phyloP scores from a whole-genome alignment of 441 rosid species.

The Pelargonium myrrhifolium region DNA sequence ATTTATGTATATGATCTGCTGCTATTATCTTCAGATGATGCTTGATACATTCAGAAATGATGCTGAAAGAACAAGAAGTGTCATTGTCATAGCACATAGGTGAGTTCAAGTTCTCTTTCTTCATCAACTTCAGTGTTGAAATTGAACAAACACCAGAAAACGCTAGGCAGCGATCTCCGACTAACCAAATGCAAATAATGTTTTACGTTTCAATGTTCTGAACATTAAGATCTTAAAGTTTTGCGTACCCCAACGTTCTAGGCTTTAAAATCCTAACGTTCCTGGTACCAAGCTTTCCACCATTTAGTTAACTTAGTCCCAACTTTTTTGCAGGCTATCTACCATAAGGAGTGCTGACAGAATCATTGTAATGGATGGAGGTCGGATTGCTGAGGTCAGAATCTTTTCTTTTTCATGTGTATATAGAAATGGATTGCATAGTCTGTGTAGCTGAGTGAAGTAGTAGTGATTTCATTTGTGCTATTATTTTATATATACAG shows the following conservation, averaged over 20 bases:
- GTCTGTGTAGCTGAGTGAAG: too few species aligned
- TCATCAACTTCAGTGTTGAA: neutral
- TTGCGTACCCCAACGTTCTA: too few species aligned
- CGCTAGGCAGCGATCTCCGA: too few species aligned
- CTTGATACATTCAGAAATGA: conserved; percentile 24
- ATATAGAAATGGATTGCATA: neutral
- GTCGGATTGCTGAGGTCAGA: conserved; percentile 30
- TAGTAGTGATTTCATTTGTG: neutral
- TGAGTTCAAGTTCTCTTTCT: conserved; percentile 1
- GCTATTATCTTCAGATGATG: conserved; percentile 16
- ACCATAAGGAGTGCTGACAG: conserved; percentile 25
- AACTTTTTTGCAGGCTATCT: conserved; percentile 23
- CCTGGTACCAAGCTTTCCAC: too few species aligned
- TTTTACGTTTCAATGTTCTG: too few species aligned
- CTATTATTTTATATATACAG: conserved; percentile 13
- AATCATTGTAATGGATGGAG: conserved; percentile 31
- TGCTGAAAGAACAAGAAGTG: conserved; percentile 19
- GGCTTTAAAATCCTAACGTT: too few species aligned
- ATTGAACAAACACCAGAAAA: neutral
- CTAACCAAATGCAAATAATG: too few species aligned
- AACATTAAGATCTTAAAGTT: too few species aligned
- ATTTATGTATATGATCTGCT: conserved; percentile 2
- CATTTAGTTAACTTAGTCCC: neutral
- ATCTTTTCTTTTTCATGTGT: neutral
- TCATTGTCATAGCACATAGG: conserved; percentile 37